Evolutionary conservation across 768 basidiomycete species (phyloP), one percentile per base, ranked within the genome.

Genomic region (Hydnomerulius pinastri): DNA sequence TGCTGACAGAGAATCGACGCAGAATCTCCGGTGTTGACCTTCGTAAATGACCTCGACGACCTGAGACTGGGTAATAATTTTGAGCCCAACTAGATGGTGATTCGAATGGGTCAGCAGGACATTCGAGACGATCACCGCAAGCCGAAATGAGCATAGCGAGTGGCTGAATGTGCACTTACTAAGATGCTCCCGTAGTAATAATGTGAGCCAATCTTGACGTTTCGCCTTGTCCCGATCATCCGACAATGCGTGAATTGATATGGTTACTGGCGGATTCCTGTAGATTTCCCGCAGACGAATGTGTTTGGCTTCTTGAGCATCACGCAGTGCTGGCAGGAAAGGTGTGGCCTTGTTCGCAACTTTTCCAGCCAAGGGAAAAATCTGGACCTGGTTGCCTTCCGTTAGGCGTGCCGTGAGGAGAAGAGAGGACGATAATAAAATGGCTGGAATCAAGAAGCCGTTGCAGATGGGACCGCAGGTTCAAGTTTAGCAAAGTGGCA

Each of bases 111-210:
- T 54, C 40, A 55, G 48, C 24, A 51, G 51, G 29, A 39, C 24
- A 32, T 29, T 28, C 43, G 41, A 32, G 32, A 20, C 5, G 25
- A 18, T 9, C n/a, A 37, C 4, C 29, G 27, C 29, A 33, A 8
- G 18, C 13, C 3, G 32, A 37, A 35, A 21, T 6, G 30, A 12
- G n/a, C 8, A 25, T n/a, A 8, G 15, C 5, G 4, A 36, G 27
- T 4, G 46, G 18, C 10, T 25, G 18, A 18, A 28, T 18, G 13
- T 36, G 33, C 7, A 65, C 80, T 39, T 50, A 90, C 90, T 84
- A 46, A 92, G 72, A 33, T 75, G 62, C 69, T 92, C 90, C 48
- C 83, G 80, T 46, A 88, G 64, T 18, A 85, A 69, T 9, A 91
- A 71, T 33, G 68, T 63, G 9, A 92, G 77, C 90, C 90, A 92